Conservation (phyloP, 345 rosid genomes). For the Fremontodendron californicum region DNA sequence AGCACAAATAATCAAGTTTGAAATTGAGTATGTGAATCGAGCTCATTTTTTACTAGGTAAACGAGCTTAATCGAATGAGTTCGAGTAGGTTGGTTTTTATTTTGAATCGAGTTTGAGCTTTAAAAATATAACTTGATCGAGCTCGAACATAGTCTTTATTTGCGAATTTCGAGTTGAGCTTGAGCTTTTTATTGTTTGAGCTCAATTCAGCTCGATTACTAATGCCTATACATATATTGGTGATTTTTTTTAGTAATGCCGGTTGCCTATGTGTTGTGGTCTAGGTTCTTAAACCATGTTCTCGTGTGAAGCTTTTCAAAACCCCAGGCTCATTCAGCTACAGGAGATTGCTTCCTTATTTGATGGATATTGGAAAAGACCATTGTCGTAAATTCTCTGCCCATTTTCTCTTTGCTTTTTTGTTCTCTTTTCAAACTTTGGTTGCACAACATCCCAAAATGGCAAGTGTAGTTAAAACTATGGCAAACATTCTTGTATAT, state of each 20-base stretch:
- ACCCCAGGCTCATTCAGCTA: slow-evolving; percentile 55
- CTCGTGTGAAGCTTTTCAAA: slow-evolving; percentile 42
- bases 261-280: background rate
- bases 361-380: slow-evolving; percentile 44
- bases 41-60: no score
- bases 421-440: background rate
- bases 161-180: background rate
- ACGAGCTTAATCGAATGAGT: background rate
- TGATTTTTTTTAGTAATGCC: background rate
- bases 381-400: slow-evolving; percentile 28
- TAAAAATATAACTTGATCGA: no score
- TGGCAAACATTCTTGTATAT: background rate
- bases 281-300: slow-evolving; percentile 36
- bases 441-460: background rate
- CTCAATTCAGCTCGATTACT: background rate
- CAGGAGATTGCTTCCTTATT: slow-evolving; percentile 74
- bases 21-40: no score
- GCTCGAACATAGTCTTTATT: background rate
- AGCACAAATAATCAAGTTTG: no score
- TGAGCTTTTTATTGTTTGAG: background rate
- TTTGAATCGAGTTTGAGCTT: no score
- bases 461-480: background rate
- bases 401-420: background rate
- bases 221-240: background rate
- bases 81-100: background rate